A percentile compares a stretch with the other conserved stretches of the same genome.
Conservation (phyloP, 768 basidiomycete genomes). For the Lactarius psammicola region DNA sequence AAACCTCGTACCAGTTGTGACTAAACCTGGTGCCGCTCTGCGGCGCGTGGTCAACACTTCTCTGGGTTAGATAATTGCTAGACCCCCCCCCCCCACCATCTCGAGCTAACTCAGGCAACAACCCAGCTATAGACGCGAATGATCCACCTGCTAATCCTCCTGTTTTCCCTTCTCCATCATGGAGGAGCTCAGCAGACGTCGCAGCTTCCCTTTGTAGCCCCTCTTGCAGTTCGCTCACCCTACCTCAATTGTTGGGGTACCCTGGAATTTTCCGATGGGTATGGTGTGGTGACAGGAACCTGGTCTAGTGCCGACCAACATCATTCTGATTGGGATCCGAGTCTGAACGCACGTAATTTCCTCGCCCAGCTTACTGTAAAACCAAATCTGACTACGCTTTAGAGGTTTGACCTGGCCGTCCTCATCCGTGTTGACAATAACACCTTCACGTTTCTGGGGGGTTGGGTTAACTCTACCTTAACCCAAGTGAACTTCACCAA, state of each 20-base stretch:
- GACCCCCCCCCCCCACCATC: not conserved
- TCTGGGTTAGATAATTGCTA: not conserved
- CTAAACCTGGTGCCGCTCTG: not conserved
- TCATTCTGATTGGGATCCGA: no score
- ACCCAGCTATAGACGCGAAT: not conserved
- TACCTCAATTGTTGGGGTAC: constrained; percentile 31
- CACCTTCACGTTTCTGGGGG: constrained; percentile 28
- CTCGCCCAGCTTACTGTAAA: not conserved
- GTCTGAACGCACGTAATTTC: no score
- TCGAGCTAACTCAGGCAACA: not conserved
- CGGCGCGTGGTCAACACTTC: not conserved
- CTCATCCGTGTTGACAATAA: constrained; percentile 16
- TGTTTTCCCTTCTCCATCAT: not conserved
- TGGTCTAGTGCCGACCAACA: no score
- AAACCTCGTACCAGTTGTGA: no score
- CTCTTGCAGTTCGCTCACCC: constrained; percentile 33
- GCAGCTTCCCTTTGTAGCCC: constrained; percentile 30
- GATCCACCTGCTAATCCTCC: not conserved
- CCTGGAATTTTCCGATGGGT: no score
- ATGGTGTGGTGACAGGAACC: no score
- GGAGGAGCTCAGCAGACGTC: constrained; percentile 8
- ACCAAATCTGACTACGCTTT: not conserved
- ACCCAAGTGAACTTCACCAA: constrained; percentile 24
- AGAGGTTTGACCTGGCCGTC: constrained; percentile 19
- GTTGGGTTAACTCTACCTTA: no score